Base-by-base conservation (phyloP, 225 moss, liverwort and hornwort species). In the Sphagnum tenellum region DNA sequence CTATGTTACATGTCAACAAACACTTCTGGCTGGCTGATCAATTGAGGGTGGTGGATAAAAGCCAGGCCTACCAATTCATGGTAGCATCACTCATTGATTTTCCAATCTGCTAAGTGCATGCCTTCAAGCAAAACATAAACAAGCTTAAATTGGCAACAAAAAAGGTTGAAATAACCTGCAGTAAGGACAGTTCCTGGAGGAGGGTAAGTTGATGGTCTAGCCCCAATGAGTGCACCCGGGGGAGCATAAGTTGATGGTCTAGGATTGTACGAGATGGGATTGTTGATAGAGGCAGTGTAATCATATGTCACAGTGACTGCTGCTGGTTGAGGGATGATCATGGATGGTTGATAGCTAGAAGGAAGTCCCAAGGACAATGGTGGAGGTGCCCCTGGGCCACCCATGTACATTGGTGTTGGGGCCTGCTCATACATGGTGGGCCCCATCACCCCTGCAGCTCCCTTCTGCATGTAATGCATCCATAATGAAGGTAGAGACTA, bases 351-450 rank as follows among this genome's bases (percentile, higher is more conserved):
- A 67, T 99, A 99, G 73, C 75, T 86, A 48, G 94, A 83, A 52
- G 93, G 93, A 62, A 99, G 77, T 59, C 88, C 89, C 71, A 99
- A 82, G 8, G 93, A 90, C 71, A 99, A 73, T 44, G 98, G 90
- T 68, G 92, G 88, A 55, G 98, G 98, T 58, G 98, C 98, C 55
- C 98, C 98, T 45, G 98, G 98, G 45, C 98, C 98, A 61, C 98
- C 98, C 98, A 99, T 91, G 54, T 99, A 99, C 98, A 99, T 93
- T 54, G 84, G 93, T 64, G 98, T 76, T 45, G 93, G 98, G 64
- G 87, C 82, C 66, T 89, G 98, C 59, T 99, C 98, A 68, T 93
- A 99, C 77, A 93, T 82, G 49, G 89, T 50, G 58, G 95, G 88
- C 66, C 87, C 96, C 71, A 99, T 74, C 46, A 87, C 85, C 44